phyloP scores from a whole-genome alignment of 176 grass and related monocot genomes.

The Secale cereale region DNA sequence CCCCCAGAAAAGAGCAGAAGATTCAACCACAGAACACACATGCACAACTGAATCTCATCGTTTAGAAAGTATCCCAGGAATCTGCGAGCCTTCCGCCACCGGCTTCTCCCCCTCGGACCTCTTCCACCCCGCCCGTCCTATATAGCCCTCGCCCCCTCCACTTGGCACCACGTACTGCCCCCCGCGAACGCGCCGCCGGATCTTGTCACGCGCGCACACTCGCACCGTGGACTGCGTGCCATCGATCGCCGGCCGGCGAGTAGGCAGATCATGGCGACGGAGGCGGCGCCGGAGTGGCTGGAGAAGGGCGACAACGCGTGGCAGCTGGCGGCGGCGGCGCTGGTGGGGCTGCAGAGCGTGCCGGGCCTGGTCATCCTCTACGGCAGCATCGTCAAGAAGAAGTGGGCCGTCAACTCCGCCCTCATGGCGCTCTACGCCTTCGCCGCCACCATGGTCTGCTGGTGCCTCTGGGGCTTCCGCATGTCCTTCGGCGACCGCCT shows the following conservation, averaged over 20 bases:
- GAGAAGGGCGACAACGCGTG: slow-evolving; percentile 78
- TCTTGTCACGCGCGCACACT: background rate
- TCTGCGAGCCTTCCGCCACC: slow-evolving; percentile 7
- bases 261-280: slow-evolving; percentile 30
- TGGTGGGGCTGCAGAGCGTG: slow-evolving; percentile 75
- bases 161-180: background rate
- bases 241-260: background rate
- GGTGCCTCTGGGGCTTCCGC: slow-evolving; percentile 68
- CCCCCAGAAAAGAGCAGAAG: background rate
- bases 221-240: background rate
- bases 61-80: slow-evolving; percentile 5
- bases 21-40: slow-evolving; percentile 11
- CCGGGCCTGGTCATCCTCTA: slow-evolving; percentile 73
- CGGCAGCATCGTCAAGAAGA: slow-evolving; percentile 80
- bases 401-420: slow-evolving; percentile 84
- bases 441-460: slow-evolving; percentile 57
- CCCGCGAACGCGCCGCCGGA: background rate
- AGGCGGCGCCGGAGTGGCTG: slow-evolving; percentile 58
- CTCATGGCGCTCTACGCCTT: slow-evolving; percentile 95
- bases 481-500: slow-evolving; percentile 77
- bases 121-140: slow-evolving; percentile 12
- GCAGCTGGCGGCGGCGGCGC: slow-evolving; percentile 71
- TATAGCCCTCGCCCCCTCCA: slow-evolving; percentile 4
- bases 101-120: slow-evolving; percentile 2
- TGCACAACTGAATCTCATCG: background rate